Conservation (phyloP, 805 yeast species). For the Komagataella phaffii region DNA sequence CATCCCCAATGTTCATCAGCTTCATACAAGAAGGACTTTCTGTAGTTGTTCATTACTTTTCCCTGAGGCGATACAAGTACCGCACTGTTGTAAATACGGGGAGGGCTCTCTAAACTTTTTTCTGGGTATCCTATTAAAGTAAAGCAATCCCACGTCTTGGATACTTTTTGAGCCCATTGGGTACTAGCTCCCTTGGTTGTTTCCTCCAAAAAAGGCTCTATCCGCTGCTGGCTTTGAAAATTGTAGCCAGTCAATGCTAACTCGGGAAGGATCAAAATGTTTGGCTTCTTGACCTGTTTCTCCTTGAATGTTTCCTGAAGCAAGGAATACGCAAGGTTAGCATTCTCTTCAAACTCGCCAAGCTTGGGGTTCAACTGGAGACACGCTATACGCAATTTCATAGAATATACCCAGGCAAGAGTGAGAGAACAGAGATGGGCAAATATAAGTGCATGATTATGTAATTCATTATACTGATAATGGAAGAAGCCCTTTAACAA, state of each 20-base stretch:
- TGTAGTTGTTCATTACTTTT: constrained; percentile 43
- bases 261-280: constrained; percentile 73
- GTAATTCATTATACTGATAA: not conserved
- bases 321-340: constrained; percentile 28
- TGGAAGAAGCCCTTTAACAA: not conserved
- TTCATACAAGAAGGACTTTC: constrained; percentile 65
- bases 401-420: constrained; percentile 7
- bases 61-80: constrained; percentile 51
- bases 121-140: constrained; percentile 84
- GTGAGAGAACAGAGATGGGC: not conserved
- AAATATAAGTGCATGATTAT: not conserved
- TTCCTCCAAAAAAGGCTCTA: constrained; percentile 44
- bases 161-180: constrained; percentile 41
- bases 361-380: constrained; percentile 56
- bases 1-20: constrained; percentile 80
- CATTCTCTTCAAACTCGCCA: constrained; percentile 44
- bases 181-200: constrained; percentile 30
- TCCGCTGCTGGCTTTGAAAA: constrained; percentile 32
- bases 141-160: constrained; percentile 39
- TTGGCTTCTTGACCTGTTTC: constrained; percentile 23
- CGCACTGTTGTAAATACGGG: constrained; percentile 55
- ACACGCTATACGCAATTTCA: constrained; percentile 45
- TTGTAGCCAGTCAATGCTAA: constrained; percentile 78
- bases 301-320: constrained; percentile 17
- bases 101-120: constrained; percentile 6